Base-by-base conservation (phyloP, 164 flowering plant genomes). In the Nymphaea thermarum region DNA sequence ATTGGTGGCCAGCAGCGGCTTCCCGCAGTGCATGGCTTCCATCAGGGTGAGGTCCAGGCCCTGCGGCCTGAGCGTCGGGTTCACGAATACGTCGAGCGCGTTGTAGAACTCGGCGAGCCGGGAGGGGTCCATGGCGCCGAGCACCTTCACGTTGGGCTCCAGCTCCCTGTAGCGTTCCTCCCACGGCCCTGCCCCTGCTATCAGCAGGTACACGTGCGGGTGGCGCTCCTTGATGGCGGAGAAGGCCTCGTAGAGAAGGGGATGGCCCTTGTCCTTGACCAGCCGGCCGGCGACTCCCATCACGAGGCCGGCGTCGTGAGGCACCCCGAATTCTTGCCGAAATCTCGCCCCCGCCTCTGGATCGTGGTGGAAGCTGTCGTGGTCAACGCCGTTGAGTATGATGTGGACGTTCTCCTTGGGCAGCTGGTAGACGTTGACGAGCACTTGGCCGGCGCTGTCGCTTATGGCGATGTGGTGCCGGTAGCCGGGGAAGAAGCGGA, bases 21-120 rank as follows among this genome's bases (percentile, higher is more conserved):
- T 93, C 53, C 93, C 96, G 63, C 88, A 82, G 88, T 86, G 74
- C 96, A 93, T 93, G 0, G 98, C 95, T 72, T 93, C 98, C 95
- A 90, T 87, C 0, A 93, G 81, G 0, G 98, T 90, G 2, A 90
- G 78, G 71, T 93, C 98, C 3, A 90, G 83, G 11, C 98, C 96
- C 67, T 90, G 96, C 0, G 96, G 96, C 60, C 98, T 77, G 3
- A 93, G 81, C 0, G 98, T 93, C 0, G 98, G 98, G 69, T 90
- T 90, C 11, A 90, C 85, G 67, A 93, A 88, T 0, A 88, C 70
- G 61, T 90, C 96, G 16, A 93, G 80, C 0, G 87, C 73, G 43
- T 87, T 93, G 64, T 93, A 90, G 72, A 93, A 93, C 0, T 68
- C 85, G 53, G 78, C 67, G 3, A 93, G 65, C 66, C 86, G 71